Percentiles rank a stretch among this genome's conserved stretches.
Conservation (phyloP, 2,329 filamentous ascomycete genomes). For the Fusarium tricinctum region DNA sequence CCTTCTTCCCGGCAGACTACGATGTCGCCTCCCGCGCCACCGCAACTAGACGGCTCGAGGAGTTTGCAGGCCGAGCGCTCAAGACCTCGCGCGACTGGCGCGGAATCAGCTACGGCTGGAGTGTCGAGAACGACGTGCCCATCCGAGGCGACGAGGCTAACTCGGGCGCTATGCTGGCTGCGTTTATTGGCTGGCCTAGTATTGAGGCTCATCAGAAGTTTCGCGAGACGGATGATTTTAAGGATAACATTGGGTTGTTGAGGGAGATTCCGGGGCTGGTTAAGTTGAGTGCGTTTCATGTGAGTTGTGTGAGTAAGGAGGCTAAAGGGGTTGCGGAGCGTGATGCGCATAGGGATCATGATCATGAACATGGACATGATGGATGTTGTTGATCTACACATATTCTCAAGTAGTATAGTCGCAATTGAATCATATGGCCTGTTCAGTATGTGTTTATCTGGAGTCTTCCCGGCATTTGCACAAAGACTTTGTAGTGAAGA, state of each 20-base stretch:
- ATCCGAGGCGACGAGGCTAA: conserved; percentile 49
- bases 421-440: not conserved
- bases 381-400: conserved; percentile 24
- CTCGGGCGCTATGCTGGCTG: conserved; percentile 45
- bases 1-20: conserved; percentile 44
- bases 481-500: not conserved
- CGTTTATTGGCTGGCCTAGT: conserved; percentile 56
- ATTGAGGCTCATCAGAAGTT: conserved; percentile 56
- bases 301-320: conserved; percentile 39
- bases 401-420: not conserved
- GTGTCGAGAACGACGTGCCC: conserved; percentile 52
- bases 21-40: conserved; percentile 36
- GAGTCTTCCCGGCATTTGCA: not conserved
- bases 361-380: conserved; percentile 31
- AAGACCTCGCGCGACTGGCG: conserved; percentile 43
- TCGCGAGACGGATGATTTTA: conserved; percentile 54
- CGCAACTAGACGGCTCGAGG: conserved; percentile 32
- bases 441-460: not conserved
- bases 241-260: conserved; percentile 51
- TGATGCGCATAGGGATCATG: conserved; percentile 29
- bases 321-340: conserved; percentile 20
- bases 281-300: conserved; percentile 44
- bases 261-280: conserved; percentile 42
- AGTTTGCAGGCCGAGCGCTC: conserved; percentile 36
- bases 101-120: conserved; percentile 52